Conservation (phyloP, 352 stramenopile species). For the Globisporangium viniferum region DNA sequence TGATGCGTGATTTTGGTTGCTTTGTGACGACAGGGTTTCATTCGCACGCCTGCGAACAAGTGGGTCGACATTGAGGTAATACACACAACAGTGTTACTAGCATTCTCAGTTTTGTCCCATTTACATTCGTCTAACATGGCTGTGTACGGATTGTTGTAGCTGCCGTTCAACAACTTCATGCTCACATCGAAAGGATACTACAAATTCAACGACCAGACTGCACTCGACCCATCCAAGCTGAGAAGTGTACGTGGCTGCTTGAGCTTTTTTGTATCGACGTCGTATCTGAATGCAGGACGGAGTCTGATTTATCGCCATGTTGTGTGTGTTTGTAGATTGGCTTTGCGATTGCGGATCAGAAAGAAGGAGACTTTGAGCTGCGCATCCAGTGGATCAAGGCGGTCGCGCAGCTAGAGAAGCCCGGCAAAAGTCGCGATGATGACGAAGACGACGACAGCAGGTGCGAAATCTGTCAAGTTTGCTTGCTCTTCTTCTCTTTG, state of each 20-base stretch:
- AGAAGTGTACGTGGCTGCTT: slow-evolving; percentile 45
- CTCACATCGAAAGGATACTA: slow-evolving; percentile 81
- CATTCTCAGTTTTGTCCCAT: neutral
- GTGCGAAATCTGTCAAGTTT: neutral
- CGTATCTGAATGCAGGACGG: neutral
- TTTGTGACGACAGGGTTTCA: slow-evolving; percentile 50
- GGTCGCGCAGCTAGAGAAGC: slow-evolving; percentile 54
- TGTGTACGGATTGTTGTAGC: slow-evolving; percentile 21
- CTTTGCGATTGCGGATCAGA: slow-evolving; percentile 83
- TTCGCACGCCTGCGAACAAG: slow-evolving; percentile 71
- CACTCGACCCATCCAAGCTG: slow-evolving; percentile 72
- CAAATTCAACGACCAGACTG: slow-evolving; percentile 74
- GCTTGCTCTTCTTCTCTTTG: neutral
- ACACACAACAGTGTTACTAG: neutral
- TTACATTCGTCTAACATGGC: neutral
- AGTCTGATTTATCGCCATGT: neutral
- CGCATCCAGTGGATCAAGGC: slow-evolving; percentile 87
- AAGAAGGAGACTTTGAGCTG: slow-evolving; percentile 84
- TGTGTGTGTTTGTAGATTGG: slow-evolving; percentile 49
- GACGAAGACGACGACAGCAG: slow-evolving; percentile 28
- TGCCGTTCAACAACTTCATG: slow-evolving; percentile 79
- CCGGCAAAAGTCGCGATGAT: slow-evolving; percentile 18
- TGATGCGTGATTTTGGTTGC: slow-evolving; percentile 2
- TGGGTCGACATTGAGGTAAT: slow-evolving; percentile 80
- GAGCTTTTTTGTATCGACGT: neutral